Percentiles rank a stretch among this genome's conserved stretches.
Evolutionary conservation across 2,329 filamentous ascomycete species (phyloP).

Genomic region (Pleurostoma richardsiae): DNA sequence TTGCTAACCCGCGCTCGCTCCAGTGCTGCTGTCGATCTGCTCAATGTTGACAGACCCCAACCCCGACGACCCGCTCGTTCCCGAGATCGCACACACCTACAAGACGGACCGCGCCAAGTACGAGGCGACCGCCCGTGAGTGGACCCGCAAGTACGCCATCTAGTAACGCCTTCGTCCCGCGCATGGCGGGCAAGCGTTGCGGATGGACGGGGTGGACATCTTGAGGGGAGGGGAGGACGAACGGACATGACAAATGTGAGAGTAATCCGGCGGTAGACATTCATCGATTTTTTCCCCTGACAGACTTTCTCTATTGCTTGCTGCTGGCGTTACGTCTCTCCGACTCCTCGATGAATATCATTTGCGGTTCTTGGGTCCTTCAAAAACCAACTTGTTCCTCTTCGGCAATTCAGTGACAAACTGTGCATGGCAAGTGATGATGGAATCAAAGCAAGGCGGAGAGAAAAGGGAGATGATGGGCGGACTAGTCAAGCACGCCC

Average conservation of each 20-base stretch:
- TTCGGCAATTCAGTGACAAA: not conserved
- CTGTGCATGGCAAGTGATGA: too few species aligned
- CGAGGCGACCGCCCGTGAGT: slow-evolving; percentile 93
- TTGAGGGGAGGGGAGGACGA: too few species aligned
- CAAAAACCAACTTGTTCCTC: not conserved
- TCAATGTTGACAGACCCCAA: slow-evolving; percentile 99
- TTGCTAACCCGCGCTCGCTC: not conserved
- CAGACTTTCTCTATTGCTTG: not conserved
- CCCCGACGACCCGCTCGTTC: slow-evolving; percentile 96
- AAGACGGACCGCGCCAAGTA: slow-evolving; percentile 97
- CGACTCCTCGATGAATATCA: not conserved
- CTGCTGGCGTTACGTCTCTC: not conserved
- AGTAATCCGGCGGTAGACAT: not conserved
- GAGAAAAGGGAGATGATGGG: too few species aligned
- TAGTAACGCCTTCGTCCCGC: slow-evolving; percentile 31
- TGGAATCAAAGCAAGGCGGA: too few species aligned
- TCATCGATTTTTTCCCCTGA: not conserved
- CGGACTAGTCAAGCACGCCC: too few species aligned
- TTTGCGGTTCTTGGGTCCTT: not conserved
- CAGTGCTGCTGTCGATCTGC: slow-evolving; percentile 97
- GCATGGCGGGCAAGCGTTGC: too few species aligned
- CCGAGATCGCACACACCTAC: slow-evolving; percentile 99
- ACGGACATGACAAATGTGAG: too few species aligned
- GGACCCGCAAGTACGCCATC: slow-evolving; percentile 99
- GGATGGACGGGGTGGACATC: too few species aligned